Percentiles rank a stretch among this genome's conserved stretches.
Evolutionary conservation across 192 early-diverging fungal genomes (phyloP).

Genomic region (Coemansia sp.): DNA sequence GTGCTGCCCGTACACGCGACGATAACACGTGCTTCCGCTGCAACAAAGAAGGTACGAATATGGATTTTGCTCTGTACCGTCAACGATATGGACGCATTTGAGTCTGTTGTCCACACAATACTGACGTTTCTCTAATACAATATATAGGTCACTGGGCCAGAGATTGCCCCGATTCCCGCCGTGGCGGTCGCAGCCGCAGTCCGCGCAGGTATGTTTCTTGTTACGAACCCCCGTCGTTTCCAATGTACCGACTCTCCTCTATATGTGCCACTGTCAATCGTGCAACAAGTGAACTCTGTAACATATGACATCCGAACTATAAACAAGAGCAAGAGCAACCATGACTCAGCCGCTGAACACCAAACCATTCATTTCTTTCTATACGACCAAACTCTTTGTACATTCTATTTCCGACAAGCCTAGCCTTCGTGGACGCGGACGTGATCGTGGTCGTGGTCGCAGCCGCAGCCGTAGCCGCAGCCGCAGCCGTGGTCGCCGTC

Average conservation of each 20-base stretch:
- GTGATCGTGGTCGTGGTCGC: constrained; percentile 20
- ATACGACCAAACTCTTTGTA: too few relatives aligned
- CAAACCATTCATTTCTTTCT: too few relatives aligned
- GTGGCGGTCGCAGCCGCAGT: constrained; percentile 32
- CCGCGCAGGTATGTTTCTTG: constrained; percentile 39
- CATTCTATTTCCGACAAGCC: background rate
- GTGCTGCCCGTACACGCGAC: constrained; percentile 26
- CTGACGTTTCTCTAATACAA: background rate
- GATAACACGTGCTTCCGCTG: constrained; percentile 48
- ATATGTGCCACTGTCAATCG: too few relatives aligned
- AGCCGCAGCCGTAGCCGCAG: constrained; percentile 14
- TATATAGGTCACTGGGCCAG: constrained; percentile 47
- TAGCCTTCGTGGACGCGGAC: constrained; percentile 9
- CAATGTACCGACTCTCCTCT: too few relatives aligned
- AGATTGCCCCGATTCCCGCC: constrained; percentile 29
- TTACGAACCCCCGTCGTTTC: too few relatives aligned
- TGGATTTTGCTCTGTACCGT: background rate
- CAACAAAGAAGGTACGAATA: constrained; percentile 33
- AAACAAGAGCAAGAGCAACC: too few relatives aligned
- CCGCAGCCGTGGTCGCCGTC: constrained; percentile 9
- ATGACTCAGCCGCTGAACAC: too few relatives aligned
- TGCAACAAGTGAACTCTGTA: too few relatives aligned
- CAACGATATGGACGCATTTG: background rate
- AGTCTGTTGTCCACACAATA: background rate
- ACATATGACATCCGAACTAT: too few relatives aligned